These are phyloP conservation scores for Salix caprea DNA, from an alignment of 345 rosid species.

Conservation along the genomic window DNA sequence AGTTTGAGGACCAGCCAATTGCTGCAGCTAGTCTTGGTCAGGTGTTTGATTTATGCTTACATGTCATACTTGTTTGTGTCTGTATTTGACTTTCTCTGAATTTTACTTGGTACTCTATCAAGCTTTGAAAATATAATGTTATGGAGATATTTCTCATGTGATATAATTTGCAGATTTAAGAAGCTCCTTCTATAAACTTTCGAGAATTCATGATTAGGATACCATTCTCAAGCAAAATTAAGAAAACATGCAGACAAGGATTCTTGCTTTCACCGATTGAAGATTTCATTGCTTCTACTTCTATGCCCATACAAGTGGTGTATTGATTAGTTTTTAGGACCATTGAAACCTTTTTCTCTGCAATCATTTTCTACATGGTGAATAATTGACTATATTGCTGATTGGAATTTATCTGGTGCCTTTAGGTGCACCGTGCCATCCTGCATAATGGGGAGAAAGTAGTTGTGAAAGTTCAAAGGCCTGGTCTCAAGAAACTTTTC, in stretches of 20 bases:
- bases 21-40: conserved; percentile 99
- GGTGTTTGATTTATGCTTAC: conserved; percentile 49
- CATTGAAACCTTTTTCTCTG: background rate
- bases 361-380: background rate
- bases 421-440: conserved; percentile 85
- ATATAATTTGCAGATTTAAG: background rate
- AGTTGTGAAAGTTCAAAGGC: conserved; percentile 90
- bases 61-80: background rate
- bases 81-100: background rate
- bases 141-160: background rate
- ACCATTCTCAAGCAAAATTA: background rate
- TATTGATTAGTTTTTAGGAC: background rate
- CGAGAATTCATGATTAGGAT: background rate
- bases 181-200: background rate
- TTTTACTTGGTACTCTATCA: background rate
- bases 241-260: background rate
- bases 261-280: background rate
- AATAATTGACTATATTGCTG: conserved; percentile 1
- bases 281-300: background rate
- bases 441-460: conserved; percentile 90
- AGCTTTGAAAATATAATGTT: background rate
- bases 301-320: background rate
- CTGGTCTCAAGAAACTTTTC: conserved; percentile 86
- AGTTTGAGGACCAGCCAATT: conserved; percentile 86
- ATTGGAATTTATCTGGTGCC: conserved; percentile 23